phyloP scores from a whole-genome alignment of 1,284 basidiomycete species.

The Boletus albobrunnescens region DNA sequence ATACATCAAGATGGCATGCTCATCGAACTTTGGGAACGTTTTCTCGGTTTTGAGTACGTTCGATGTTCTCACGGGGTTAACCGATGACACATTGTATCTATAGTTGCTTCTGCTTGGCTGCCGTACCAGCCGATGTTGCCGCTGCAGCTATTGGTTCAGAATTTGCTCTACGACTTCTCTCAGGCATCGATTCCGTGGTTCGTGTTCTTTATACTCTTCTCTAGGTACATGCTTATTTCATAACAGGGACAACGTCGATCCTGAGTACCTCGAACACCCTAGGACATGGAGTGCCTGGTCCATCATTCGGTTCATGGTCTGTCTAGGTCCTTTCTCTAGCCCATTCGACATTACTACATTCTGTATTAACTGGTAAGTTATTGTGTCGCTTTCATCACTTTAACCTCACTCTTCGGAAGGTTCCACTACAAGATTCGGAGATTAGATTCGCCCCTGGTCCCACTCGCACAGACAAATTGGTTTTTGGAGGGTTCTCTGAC shows the following conservation, averaged over 20 bases:
- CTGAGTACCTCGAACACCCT: conserved; percentile 31
- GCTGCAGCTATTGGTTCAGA: conserved; percentile 28
- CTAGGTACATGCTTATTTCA: conserved; percentile 4
- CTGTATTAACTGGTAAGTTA: conserved; percentile 27
- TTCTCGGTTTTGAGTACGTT: conserved; percentile 32
- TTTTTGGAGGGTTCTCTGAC: conserved; percentile 33
- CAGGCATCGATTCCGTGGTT: conserved; percentile 34
- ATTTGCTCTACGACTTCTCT: conserved; percentile 31
- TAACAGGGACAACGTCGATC: conserved; percentile 32
- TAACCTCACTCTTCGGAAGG: conserved; percentile 15
- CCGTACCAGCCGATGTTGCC: conserved; percentile 34
- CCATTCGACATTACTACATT: conserved; percentile 33
- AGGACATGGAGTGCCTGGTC: conserved; percentile 31
- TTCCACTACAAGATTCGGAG: conserved; percentile 32
- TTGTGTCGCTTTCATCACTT: not conserved
- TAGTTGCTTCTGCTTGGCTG: conserved; percentile 32
- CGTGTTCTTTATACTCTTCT: conserved; percentile 3
- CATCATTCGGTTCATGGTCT: conserved; percentile 33
- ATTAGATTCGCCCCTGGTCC: conserved; percentile 26
- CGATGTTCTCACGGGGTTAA: not conserved
- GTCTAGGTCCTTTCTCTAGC: conserved; percentile 31
- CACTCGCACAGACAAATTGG: conserved; percentile 32
- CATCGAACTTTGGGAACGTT: conserved; percentile 33
- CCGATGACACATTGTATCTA: conserved; percentile 7
- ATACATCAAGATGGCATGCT: conserved; percentile 35